Percentiles rank a stretch among this genome's conserved stretches.
phyloP scores from a whole-genome alignment of 345 rosid genomes.

The Lagerstroemia speciosa region DNA sequence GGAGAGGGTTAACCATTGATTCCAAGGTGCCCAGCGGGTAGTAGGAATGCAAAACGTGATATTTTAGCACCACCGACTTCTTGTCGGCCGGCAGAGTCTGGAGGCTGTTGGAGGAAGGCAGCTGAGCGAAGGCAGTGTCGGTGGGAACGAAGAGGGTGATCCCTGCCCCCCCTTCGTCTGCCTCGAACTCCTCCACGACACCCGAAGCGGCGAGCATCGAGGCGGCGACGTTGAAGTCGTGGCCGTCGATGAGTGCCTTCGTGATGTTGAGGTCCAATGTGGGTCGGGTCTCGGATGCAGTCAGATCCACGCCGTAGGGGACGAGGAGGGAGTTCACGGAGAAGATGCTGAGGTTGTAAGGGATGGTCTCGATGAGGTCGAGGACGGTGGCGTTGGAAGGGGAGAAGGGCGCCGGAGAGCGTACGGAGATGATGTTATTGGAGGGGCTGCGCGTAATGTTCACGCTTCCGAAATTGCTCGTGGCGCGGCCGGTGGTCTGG shows the following conservation, averaged over 20 bases:
- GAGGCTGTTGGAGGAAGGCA: slow-evolving; percentile 47
- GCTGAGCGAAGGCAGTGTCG: slow-evolving; percentile 66
- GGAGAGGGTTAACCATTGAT: slow-evolving; percentile 78
- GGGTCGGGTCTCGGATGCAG: slow-evolving; percentile 60
- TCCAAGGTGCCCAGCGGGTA: slow-evolving; percentile 87
- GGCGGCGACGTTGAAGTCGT: slow-evolving; percentile 72
- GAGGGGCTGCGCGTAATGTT: slow-evolving; percentile 58
- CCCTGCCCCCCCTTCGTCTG: slow-evolving; percentile 80
- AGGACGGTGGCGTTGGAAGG: slow-evolving; percentile 53
- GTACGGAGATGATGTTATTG: slow-evolving; percentile 37
- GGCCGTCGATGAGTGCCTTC: slow-evolving; percentile 61
- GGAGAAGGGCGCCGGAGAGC: slow-evolving; percentile 38
- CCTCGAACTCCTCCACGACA: slow-evolving; percentile 62
- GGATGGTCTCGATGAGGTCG: slow-evolving; percentile 39
- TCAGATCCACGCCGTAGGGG: slow-evolving; percentile 59
- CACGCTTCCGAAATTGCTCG: slow-evolving; percentile 58
- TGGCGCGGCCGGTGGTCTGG: slow-evolving; percentile 68
- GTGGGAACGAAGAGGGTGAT: slow-evolving; percentile 85
- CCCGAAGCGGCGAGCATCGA: slow-evolving; percentile 79
- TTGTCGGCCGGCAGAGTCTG: slow-evolving; percentile 67
- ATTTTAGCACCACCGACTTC: slow-evolving; percentile 61
- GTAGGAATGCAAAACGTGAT: slow-evolving; percentile 83
- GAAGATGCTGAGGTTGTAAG: slow-evolving; percentile 61
- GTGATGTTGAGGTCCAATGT: slow-evolving; percentile 65
- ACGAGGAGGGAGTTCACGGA: slow-evolving; percentile 52